These are phyloP conservation scores for Komagataella pastoris DNA, from an alignment of 805 yeast genomes.

Conservation along the genomic window DNA sequence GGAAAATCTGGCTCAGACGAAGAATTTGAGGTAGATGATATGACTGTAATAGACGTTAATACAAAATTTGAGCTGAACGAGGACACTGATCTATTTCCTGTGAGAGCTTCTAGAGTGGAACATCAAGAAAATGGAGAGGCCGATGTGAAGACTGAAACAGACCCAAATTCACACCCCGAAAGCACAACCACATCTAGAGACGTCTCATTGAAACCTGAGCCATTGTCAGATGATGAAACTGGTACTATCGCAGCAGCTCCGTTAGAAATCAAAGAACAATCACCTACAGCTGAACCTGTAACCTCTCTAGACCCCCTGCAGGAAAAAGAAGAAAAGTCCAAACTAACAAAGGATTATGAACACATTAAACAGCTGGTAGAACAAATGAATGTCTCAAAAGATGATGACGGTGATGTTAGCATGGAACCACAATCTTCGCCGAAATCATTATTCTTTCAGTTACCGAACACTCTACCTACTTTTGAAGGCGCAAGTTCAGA, in stretches of 20 bases:
- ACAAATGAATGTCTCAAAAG: not conserved
- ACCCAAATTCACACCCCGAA: conserved; percentile 8
- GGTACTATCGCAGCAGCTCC: not conserved
- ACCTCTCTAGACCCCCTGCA: conserved; percentile 13
- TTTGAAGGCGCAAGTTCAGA: conserved; percentile 6
- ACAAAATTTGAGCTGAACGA: conserved; percentile 37
- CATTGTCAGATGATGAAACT: not conserved
- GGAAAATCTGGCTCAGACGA: conserved; percentile 13
- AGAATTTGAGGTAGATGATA: conserved; percentile 13
- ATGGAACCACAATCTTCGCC: not conserved
- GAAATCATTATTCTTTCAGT: conserved; percentile 14
- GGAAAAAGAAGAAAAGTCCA: conserved; percentile 20
- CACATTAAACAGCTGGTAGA: conserved; percentile 11
- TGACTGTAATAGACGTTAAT: conserved; percentile 48
- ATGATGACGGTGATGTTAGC: not conserved
- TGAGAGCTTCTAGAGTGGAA: conserved; percentile 47
- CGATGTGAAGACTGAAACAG: conserved; percentile 18
- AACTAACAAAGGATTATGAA: conserved; percentile 24
- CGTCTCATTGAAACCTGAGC: conserved; percentile 10
- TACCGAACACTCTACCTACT: conserved; percentile 16
- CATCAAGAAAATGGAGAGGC: conserved; percentile 22
- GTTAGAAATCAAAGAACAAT: not conserved
- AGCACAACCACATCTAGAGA: conserved; percentile 12
- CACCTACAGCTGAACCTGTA: not conserved
- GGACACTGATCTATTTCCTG: conserved; percentile 54